Evolutionary conservation across 768 basidiomycete species (phyloP), one percentile per base, ranked within the genome.

Genomic region (Lactarius vividus): DNA sequence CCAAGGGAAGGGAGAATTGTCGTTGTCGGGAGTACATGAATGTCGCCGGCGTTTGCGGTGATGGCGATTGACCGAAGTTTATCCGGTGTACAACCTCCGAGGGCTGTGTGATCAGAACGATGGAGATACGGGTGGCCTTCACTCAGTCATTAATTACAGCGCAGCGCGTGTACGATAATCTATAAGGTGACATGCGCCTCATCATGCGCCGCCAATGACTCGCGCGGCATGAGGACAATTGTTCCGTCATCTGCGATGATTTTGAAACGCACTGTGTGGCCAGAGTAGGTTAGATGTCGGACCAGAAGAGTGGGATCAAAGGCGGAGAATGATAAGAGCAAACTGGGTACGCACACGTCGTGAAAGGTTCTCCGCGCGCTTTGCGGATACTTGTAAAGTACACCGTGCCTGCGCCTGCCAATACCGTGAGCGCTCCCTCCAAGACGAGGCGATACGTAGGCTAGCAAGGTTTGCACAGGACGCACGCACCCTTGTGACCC

Each of bases 381-480:
- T 85, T 88, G 52, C 91, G 82, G 63, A 93, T 88, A 73, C 89
- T 92, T 2, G 91, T 92, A 74, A 92, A 93, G 72, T 93, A 92
- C 2, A 92, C 74, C 20, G 89, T 93, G 7, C 91, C 91, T 23
- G 85, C 80, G 26, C 84, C 90, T 91, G 53, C 37, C 33, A 39
- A 61, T 3, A 20, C 15, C 11, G 4, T 18, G 49, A 40, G 60
- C 52, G 61, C 52, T 9, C 33, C 1, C 2, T 42, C 20, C 52
- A n/a, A 4, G n/a, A 40, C 20, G n/a, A 23, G 46, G 23, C n/a
- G n/a, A 20, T n/a, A 10, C 18, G 46, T 23, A 15, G 23, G n/a
- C 23, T 4, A 28, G 49, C 49, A 44, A 49, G n/a, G 44, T 20
- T n/a, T 26, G 28, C 39, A 57, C 20, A 23, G 52, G 7, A 73